Base-by-base conservation (phyloP, 768 basidiomycete species). In the Xanthoconium purpureum region DNA sequence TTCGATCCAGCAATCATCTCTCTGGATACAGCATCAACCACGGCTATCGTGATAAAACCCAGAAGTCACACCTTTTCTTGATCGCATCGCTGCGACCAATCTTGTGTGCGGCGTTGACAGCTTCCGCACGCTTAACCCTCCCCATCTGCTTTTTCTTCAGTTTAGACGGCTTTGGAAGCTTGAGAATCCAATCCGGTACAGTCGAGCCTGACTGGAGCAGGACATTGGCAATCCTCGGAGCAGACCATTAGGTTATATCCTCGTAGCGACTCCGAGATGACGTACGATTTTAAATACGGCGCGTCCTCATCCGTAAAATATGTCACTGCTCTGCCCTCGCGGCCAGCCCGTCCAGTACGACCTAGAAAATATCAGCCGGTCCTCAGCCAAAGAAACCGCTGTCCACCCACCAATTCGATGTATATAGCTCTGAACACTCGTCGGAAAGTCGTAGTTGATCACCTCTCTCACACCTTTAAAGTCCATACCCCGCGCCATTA, bases 401-500 rank as follows among this genome's bases (percentile, higher is more conserved):
- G 52, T 28, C 36, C 55, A 66, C 75, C 46, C 37, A 88, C 92
- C 96, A 50, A 99, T 97, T 24, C 97, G 81, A 72, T 99, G 97
- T 42, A 99, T 83, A 67, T 99, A 99, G 66, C 91, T 94, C 71
- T 96, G 94, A 3, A 96, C 88, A 52, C 85, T 95, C 38, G 89
- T 94, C 3, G 97, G 97, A 73, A 98, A 98, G 73, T 98, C 96
- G 65, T 91, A 95, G 71, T 98, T 99, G 67, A 98, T 88, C 11
- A 99, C 94, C 66, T 98, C 91, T 56, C 86, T 79, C 50, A 96
- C 84, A 11, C 95, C 94, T 70, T 88, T 90, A 77, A 99, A 98
- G 68, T 98, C 97, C 88, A 99, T 94, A 4, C 97, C 97, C 63
- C 97, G 83, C 24, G 93, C 94, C 91, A 98, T 91, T 49, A 98